Evolutionary conservation across 768 basidiomycete genomes (phyloP).

Genomic region (Mycena galericulata): DNA sequence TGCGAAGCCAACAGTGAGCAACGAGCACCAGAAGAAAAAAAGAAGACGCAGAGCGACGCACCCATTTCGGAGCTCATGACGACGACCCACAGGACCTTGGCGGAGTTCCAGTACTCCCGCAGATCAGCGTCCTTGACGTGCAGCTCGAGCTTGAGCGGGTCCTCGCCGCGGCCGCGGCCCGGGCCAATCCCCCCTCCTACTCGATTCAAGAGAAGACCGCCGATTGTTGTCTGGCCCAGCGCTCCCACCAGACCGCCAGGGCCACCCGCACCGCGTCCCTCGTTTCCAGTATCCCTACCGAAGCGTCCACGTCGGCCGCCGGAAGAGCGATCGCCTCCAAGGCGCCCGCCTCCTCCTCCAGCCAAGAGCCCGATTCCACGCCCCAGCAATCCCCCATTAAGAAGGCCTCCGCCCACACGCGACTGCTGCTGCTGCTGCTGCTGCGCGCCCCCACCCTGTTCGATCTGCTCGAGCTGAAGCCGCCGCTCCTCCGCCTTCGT

Average conservation of each 20-base stretch:
- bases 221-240: constrained; percentile 1
- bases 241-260: background rate
- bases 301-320: background rate
- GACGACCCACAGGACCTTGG: constrained; percentile 39
- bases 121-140: constrained; percentile 37
- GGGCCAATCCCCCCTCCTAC: background rate
- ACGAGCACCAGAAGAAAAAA: background rate
- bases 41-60: constrained; percentile 4
- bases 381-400: background rate
- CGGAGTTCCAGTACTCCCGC: constrained; percentile 36
- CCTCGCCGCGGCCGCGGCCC: constrained; percentile 2
- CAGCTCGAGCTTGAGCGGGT: constrained; percentile 16
- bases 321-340: too few species aligned
- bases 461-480: constrained; percentile 26
- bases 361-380: background rate
- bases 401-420: background rate
- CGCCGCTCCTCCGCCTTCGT: constrained; percentile 33
- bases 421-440: background rate
- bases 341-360: too few species aligned
- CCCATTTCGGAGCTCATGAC: constrained; percentile 38
- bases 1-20: constrained; percentile 4
- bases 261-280: background rate
- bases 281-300: background rate
- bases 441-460: background rate
- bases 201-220: background rate